Evolutionary conservation across 2,329 filamentous ascomycete genomes (phyloP).

Genomic region (Colletotrichum scovillei): DNA sequence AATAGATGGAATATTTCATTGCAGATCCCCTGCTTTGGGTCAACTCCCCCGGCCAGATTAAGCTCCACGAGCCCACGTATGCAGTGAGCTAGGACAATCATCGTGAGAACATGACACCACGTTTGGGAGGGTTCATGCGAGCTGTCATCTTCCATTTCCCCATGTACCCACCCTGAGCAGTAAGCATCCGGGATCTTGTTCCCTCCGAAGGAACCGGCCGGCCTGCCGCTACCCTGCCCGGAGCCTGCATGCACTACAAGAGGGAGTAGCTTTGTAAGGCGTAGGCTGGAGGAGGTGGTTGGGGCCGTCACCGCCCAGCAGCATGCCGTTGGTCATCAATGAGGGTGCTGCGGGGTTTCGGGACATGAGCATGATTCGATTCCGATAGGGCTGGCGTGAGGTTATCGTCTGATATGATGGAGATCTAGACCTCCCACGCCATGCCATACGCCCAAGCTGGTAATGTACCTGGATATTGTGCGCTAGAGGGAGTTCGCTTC

Average conservation of each 20-base stretch:
- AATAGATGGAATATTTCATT: slow-evolving; percentile 28
- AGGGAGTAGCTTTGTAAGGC: slow-evolving; percentile 49
- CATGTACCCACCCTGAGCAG: not conserved
- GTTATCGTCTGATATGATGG: not conserved
- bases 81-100: slow-evolving; percentile 1
- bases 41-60: not conserved
- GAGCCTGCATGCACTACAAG: not conserved
- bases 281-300: slow-evolving; percentile 52
- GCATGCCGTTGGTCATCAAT: slow-evolving; percentile 66
- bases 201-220: not conserved
- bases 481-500: too few species aligned
- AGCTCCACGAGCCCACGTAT: not conserved
- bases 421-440: too few species aligned
- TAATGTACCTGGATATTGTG: too few species aligned
- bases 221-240: slow-evolving; percentile 4
- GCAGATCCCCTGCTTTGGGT: not conserved
- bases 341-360: slow-evolving; percentile 57
- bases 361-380: slow-evolving; percentile 64
- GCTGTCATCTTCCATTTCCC: slow-evolving; percentile 4
- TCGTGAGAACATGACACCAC: slow-evolving; percentile 27
- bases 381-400: slow-evolving; percentile 47
- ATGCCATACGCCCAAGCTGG: too few species aligned
- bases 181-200: not conserved
- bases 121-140: slow-evolving; percentile 8
- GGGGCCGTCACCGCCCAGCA: too few species aligned